Evolutionary conservation across 192 early-diverging fungal species (phyloP), one percentile per base, ranked within the genome.

Genomic region (Haplosporangium gracile): DNA sequence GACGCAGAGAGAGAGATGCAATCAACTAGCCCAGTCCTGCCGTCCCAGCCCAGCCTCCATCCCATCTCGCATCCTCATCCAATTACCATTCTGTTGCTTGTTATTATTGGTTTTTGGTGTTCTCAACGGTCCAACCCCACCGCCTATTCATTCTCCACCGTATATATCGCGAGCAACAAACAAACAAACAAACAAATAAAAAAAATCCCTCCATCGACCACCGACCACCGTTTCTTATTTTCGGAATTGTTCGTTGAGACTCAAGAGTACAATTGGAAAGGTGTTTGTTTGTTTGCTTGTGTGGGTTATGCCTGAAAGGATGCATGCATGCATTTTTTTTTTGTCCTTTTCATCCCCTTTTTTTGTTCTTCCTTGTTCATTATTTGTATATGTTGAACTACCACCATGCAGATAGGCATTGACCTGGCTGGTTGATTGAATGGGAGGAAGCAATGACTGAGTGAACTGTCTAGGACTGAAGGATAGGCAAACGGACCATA

Each of bases 251-350:
- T 65, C 26, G 60, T 65, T 26, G 60, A 65, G 60, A 65, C 29
- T 29, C 6, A 57, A n/a, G 13, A 15, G 26, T 29, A 29, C 60
- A 32, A 32, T 34, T 65, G 60, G 26, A 60, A 26, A n/a, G 49
- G 47, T 51, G 47, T 51, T 20, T 51, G 49, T 51, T 51, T 51
- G 18, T 51, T 18, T 51, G 49, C 9, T 18, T 51, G 47, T 49
- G 16, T 49, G 18, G 49, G 49, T 51, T 15, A 20, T 51, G 16
- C 49, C 16, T 20, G 16, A 51, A 51, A 51, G 16, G 2, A 51
- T 20, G 55, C 60, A 65, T 65, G 60, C 60, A 65, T 65, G 60
- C 60, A 65, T 15, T 65, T 65, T 65, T 65, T 65, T 65, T 65
- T 32, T 20, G 20, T 26, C 32, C 10, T 65, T 26, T 32, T 65